Evolutionary conservation across 2,329 filamentous ascomycete genomes (phyloP), one percentile per base, ranked within the genome.

Genomic region (Sarocladium brachiariae): DNA sequence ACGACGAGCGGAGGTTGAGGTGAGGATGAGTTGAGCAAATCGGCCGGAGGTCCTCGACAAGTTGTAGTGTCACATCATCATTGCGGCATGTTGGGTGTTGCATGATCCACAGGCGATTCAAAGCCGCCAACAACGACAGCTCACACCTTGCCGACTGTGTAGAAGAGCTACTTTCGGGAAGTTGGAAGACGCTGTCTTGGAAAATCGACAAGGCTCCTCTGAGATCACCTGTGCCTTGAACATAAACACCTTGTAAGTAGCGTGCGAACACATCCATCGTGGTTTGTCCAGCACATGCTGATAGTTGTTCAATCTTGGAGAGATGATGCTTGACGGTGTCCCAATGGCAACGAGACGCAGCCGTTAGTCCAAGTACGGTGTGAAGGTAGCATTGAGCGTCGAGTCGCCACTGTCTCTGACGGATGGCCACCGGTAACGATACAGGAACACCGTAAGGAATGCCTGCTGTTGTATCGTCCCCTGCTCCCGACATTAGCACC

Each of bases 241-340:
- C 73, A 57, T 89, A 86, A 7, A 87, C 78, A 0, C 86, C 91
- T 1, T 77, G 73, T 16, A 96, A 79, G 65, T 96, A 96, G n/a
- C 18, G 18, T 38, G 41, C 27, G 19, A 80, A 70, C 30, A 81
- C 41, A 27, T 59, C 59, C 18, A 70, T 52, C 2, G 72, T 72
- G 55, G 61, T 70, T 62, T 70, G 72, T 54, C 59, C 69, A 54
- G 63, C 65, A 27, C 66, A 65, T n/a, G 27, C n/a, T 18, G 72
- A 63, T 30, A 74, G 68, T 49, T 61, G 65, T 49, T 76, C 71
- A 11, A 87, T 67, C 39, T 76, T 73, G 11, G 73, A 67, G 16
- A 88, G 65, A 51, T 74, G 77, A 52, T 79, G 70, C 58, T 73
- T 76, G 3, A 87, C 86, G 38, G 75, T 73, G 10, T 75, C 67